Evolutionary conservation across 2,329 filamentous ascomycete species (phyloP).

Genomic region (Coniochaeta prunicola): DNA sequence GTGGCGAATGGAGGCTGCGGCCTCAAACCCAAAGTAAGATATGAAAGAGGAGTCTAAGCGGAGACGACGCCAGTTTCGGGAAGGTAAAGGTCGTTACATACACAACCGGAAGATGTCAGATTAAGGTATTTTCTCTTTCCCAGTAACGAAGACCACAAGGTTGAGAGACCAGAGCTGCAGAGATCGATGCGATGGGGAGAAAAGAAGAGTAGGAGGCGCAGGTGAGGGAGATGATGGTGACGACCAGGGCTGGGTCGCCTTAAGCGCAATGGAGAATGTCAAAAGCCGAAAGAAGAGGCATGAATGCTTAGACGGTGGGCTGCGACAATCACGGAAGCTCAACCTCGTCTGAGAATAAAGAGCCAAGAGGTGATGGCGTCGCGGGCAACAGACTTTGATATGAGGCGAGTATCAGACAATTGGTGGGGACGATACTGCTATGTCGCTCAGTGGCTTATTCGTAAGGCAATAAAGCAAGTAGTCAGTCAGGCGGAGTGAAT

Average conservation of each 20-base stretch:
- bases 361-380: not conserved
- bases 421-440: not conserved
- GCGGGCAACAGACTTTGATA: not conserved
- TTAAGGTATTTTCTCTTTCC: not conserved
- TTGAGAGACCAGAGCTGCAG: not conserved
- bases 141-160: not conserved
- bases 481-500: not conserved
- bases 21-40: not conserved
- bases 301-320: not conserved
- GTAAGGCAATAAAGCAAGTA: not conserved
- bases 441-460: not conserved
- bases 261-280: not conserved
- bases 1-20: not conserved
- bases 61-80: not conserved
- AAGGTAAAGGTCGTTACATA: not conserved
- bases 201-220: not conserved
- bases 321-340: not conserved
- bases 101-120: no score
- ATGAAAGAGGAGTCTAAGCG: not conserved
- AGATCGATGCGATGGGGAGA: not conserved
- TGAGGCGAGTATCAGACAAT: conserved; percentile 1
- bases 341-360: not conserved
- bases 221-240: not conserved
- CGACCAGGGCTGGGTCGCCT: not conserved
- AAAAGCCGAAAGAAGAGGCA: not conserved